Percentiles rank a stretch among this genome's conserved stretches.
Conservation (phyloP, 1,139 yeast species). For the Candida sp. region DNA sequence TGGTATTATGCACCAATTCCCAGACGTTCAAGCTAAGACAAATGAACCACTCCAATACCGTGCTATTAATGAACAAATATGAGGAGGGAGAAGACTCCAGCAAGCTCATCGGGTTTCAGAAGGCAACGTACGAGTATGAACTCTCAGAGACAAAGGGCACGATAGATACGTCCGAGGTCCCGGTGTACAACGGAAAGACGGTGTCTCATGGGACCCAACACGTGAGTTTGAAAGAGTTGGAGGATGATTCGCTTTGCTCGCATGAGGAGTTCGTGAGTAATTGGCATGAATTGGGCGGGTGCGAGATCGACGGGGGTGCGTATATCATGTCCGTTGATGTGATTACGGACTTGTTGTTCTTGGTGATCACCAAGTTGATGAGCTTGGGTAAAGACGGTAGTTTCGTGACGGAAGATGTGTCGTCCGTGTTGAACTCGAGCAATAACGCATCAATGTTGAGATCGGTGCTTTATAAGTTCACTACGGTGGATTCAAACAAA, state of each 20-base stretch:
- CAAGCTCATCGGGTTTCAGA: conserved; percentile 42
- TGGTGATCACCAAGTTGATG: conserved; percentile 54
- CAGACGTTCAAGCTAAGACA: conserved; percentile 72
- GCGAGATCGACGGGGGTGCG: conserved; percentile 44
- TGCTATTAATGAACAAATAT: conserved; percentile 51
- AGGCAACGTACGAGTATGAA: conserved; percentile 56
- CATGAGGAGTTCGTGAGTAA: conserved; percentile 49
- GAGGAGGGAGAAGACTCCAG: conserved; percentile 10
- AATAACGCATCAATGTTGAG: conserved; percentile 31
- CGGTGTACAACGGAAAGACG: conserved; percentile 44
- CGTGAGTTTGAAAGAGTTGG: conserved; percentile 35
- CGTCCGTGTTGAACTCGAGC: not conserved
- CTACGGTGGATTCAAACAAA: conserved; percentile 17
- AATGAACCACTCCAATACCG: conserved; percentile 87
- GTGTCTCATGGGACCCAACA: no score
- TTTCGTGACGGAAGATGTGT: not conserved
- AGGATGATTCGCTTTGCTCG: conserved; percentile 59
- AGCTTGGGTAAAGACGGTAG: conserved; percentile 35
- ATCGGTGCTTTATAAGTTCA: conserved; percentile 54
- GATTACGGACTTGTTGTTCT: conserved; percentile 37
- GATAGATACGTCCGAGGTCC: conserved; percentile 48
- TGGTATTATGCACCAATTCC: conserved; percentile 64
- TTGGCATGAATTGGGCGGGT: conserved; percentile 66
- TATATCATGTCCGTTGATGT: conserved; percentile 26
- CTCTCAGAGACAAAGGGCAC: conserved; percentile 40